Evolutionary conservation across 345 rosid genomes (phyloP).

Genomic region (Viola odorata): DNA sequence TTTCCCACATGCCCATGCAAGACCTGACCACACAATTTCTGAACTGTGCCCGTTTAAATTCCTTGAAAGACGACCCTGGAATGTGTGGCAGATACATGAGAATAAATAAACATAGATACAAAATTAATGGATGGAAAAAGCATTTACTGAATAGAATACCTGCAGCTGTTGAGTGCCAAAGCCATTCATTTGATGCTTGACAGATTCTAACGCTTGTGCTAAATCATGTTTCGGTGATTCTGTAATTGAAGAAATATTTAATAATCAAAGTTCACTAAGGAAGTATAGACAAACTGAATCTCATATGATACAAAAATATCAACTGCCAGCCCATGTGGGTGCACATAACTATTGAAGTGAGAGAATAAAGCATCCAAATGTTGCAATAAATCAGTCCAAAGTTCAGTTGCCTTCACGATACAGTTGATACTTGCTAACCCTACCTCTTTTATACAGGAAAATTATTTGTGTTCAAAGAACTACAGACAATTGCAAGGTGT

Average conservation of each 20-base stretch:
- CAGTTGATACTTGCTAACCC: neutral
- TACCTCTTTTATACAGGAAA: no score
- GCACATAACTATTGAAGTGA: neutral
- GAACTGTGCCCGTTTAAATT: constrained; percentile 49
- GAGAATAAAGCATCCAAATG: neutral
- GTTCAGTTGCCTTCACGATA: neutral
- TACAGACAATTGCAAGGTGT: no score
- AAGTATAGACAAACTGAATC: neutral
- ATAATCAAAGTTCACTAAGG: neutral
- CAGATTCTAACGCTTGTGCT: constrained; percentile 40
- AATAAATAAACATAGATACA: constrained; percentile 7
- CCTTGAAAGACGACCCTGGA: constrained; percentile 50
- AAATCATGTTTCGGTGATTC: constrained; percentile 52
- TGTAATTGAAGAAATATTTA: constrained; percentile 22
- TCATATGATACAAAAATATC: neutral
- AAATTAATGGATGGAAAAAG: neutral
- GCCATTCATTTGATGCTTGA: constrained; percentile 37
- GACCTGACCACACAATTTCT: constrained; percentile 84
- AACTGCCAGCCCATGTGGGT: neutral
- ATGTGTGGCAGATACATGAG: constrained; percentile 10
- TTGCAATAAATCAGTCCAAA: neutral
- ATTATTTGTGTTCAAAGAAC: neutral
- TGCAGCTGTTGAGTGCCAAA: constrained; percentile 37
- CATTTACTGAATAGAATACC: constrained; percentile 31
- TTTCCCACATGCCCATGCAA: constrained; percentile 83